Conservation (phyloP, 208 protist species). For the Crithidia acanthocephali region DNA sequence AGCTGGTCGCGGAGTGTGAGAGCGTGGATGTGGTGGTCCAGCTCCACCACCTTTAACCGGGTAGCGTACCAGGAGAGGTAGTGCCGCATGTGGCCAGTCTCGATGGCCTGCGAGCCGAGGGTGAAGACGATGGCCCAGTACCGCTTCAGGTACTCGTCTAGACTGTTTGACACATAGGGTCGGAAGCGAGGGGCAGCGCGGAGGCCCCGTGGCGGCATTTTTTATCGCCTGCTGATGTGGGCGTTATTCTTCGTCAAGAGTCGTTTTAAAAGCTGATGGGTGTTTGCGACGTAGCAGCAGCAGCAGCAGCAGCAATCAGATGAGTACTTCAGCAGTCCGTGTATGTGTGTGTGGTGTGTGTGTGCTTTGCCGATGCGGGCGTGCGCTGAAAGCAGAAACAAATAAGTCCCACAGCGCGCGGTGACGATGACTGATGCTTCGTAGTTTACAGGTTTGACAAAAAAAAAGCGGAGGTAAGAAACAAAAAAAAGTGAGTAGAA, state of each 20-base stretch:
- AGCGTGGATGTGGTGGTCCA: conserved; percentile 86
- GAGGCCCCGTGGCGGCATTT: conserved; percentile 11
- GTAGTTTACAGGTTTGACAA: not conserved
- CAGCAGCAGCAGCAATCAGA: too few relatives aligned
- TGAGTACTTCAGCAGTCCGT: too few relatives aligned
- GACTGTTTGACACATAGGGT: conserved; percentile 63
- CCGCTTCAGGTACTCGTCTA: conserved; percentile 72
- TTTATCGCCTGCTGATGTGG: too few relatives aligned
- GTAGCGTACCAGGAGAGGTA: conserved; percentile 91
- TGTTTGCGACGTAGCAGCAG: too few relatives aligned
- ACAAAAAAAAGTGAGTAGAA: conserved; percentile 15
- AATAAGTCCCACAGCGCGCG: not conserved
- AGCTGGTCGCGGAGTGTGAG: conserved; percentile 60
- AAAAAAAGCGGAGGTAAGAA: not conserved
- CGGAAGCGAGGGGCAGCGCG: conserved; percentile 31
- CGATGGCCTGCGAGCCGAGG: conserved; percentile 63
- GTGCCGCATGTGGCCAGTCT: conserved; percentile 87
- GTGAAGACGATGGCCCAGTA: conserved; percentile 91
- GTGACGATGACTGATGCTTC: too few relatives aligned
- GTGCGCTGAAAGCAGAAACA: too few relatives aligned
- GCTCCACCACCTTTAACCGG: conserved; percentile 81
- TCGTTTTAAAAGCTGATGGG: too few relatives aligned
- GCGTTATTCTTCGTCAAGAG: too few relatives aligned
- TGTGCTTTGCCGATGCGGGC: too few relatives aligned
- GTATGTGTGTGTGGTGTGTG: too few relatives aligned